Percentiles rank a stretch among this genome's conserved stretches.
phyloP scores from a whole-genome alignment of 768 basidiomycete species.

The Dictyophora rubrovolvata region DNA sequence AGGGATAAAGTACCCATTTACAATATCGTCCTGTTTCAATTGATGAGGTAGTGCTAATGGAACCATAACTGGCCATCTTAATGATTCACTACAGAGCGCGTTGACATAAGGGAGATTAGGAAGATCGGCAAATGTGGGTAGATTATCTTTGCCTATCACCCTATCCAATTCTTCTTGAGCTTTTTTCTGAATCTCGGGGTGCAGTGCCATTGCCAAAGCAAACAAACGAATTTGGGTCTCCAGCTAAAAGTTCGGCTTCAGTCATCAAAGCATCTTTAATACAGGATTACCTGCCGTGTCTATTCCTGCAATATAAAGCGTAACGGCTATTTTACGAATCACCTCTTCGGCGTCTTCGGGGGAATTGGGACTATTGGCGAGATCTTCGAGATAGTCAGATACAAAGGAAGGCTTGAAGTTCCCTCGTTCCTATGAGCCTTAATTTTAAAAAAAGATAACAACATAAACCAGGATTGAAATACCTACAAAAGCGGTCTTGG shows the following conservation, averaged over 20 bases:
- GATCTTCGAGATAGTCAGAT: constrained; percentile 2
- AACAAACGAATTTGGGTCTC: neutral
- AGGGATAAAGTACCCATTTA: constrained; percentile 21
- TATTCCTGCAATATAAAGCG: constrained; percentile 1
- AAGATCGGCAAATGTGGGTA: constrained; percentile 7
- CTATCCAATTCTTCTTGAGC: constrained; percentile 11
- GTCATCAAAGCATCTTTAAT: neutral
- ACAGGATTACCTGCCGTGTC: neutral
- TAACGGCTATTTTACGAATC: neutral
- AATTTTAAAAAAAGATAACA: neutral
- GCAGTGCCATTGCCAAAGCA: constrained; percentile 9
- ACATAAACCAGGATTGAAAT: neutral
- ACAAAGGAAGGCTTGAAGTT: constrained; percentile 19
- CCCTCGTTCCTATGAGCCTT: constrained; percentile 14
- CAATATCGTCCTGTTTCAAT: constrained; percentile 10
- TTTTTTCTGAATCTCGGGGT: constrained; percentile 7
- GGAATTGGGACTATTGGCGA: neutral
- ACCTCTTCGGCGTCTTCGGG: constrained; percentile 3
- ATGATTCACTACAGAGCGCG: neutral
- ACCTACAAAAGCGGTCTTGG: neutral
- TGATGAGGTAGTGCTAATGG: constrained; percentile 5
- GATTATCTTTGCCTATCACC: constrained; percentile 5
- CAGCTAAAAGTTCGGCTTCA: neutral
- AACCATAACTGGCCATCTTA: constrained; percentile 1
- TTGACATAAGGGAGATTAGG: constrained; percentile 8